A percentile compares a stretch with the other conserved stretches of the same genome.
These are phyloP conservation scores for Myxozyma mucilagina DNA, from an alignment of 805 yeast genomes.

Conservation along the genomic window DNA sequence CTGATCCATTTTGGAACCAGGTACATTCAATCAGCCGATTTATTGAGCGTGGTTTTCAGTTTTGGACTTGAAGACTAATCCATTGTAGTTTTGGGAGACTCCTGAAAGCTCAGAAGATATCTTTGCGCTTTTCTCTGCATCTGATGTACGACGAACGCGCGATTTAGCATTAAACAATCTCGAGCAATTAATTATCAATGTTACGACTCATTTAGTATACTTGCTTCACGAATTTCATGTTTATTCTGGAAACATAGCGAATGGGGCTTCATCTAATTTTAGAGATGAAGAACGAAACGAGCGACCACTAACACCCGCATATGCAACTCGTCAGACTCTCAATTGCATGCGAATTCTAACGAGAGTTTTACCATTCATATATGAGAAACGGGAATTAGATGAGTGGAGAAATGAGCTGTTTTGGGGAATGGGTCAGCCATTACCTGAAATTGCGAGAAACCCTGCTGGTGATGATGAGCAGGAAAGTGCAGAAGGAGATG, in stretches of 20 bases:
- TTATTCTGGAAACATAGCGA: background rate
- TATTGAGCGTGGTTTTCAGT: too few species aligned
- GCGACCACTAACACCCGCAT: slow-evolving; percentile 7
- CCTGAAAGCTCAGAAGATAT: slow-evolving; percentile 60
- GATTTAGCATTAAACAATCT: slow-evolving; percentile 61
- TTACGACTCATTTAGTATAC: slow-evolving; percentile 34
- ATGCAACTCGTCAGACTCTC: slow-evolving; percentile 44
- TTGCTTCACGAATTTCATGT: slow-evolving; percentile 18
- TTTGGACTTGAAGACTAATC: background rate
- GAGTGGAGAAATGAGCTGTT: slow-evolving; percentile 44
- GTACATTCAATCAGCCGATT: slow-evolving; percentile 9
- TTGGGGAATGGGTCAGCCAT: slow-evolving; percentile 44
- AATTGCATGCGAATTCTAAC: slow-evolving; percentile 67
- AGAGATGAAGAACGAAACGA: background rate
- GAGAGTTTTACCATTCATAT: slow-evolving; percentile 64
- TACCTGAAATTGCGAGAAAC: background rate
- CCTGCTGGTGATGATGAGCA: background rate
- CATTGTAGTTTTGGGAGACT: slow-evolving; percentile 46
- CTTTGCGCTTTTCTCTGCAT: slow-evolving; percentile 54
- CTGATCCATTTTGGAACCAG: slow-evolving; percentile 47
- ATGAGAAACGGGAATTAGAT: slow-evolving; percentile 51
- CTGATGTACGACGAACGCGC: slow-evolving; percentile 61
- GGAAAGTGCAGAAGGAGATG: background rate
- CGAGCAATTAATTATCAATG: slow-evolving; percentile 50
- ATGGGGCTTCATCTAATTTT: background rate